phyloP scores from a whole-genome alignment of 352 stramenopile genomes.

The Globisporangium orthogonon region DNA sequence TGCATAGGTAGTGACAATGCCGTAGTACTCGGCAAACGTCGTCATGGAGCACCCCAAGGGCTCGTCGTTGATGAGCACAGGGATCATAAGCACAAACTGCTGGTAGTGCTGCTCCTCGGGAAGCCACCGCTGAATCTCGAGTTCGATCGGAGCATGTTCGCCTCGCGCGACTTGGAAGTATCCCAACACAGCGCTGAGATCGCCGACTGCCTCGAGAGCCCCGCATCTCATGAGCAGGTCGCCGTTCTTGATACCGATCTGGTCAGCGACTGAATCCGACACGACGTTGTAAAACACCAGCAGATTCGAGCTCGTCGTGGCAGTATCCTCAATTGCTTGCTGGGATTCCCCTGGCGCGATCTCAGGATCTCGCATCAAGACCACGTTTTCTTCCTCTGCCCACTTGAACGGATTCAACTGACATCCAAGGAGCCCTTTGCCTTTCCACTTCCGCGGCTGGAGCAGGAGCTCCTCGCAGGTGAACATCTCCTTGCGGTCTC shows the following conservation, averaged over 20 bases:
- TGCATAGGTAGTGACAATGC: slow-evolving; percentile 5
- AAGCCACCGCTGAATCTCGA: slow-evolving; percentile 48
- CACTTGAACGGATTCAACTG: slow-evolving; percentile 61
- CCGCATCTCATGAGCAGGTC: slow-evolving; percentile 43
- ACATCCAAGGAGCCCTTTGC: slow-evolving; percentile 57
- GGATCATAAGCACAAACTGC: slow-evolving; percentile 19
- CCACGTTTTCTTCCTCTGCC: slow-evolving; percentile 5
- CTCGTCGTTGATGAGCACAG: not conserved
- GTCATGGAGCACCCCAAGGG: slow-evolving; percentile 42
- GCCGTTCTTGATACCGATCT: slow-evolving; percentile 29
- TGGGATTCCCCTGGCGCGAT: not conserved
- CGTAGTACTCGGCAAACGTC: slow-evolving; percentile 50
- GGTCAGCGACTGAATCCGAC: slow-evolving; percentile 19
- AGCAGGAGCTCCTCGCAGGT: slow-evolving; percentile 7
- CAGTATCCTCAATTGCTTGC: not conserved
- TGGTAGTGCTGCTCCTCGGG: slow-evolving; percentile 35
- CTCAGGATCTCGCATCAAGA: too few species aligned
- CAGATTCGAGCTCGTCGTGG: slow-evolving; percentile 2
- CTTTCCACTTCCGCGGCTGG: slow-evolving; percentile 46
- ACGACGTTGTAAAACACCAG: slow-evolving; percentile 41
- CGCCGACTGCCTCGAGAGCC: slow-evolving; percentile 14
- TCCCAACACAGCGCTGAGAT: slow-evolving; percentile 10
- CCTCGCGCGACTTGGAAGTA: slow-evolving; percentile 12
- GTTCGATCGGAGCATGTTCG: slow-evolving; percentile 12
- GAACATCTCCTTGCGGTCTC: not conserved